These are phyloP conservation scores for Daldinia sp. DNA, from an alignment of 2,329 filamentous ascomycete species.

Conservation along the genomic window DNA sequence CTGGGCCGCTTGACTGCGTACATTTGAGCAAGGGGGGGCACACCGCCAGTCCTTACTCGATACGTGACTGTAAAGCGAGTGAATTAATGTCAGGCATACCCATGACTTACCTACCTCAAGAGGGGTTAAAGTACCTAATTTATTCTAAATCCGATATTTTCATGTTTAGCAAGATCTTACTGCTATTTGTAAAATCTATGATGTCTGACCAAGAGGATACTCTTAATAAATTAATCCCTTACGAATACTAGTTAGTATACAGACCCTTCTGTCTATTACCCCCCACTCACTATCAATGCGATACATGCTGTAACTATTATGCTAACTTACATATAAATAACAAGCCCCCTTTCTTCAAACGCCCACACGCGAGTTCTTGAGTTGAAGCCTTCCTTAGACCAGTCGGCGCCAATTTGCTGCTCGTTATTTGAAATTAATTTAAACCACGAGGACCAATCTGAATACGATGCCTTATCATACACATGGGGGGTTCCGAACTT, in stretches of 20 bases:
- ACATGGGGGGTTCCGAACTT: conserved; percentile 6
- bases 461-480: conserved; percentile 9
- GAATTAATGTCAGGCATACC: too few species aligned
- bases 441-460: background rate
- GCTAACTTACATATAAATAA: background rate
- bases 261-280: background rate
- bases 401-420: background rate
- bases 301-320: background rate
- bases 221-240: background rate
- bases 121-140: too few species aligned
- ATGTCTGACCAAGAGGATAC: background rate
- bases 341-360: background rate
- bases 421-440: background rate
- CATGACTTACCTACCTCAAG: too few species aligned
- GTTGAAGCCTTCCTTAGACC: background rate
- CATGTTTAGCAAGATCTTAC: too few species aligned
- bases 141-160: too few species aligned
- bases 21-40: too few species aligned
- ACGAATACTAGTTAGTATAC: background rate
- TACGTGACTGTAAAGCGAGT: too few species aligned
- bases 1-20: too few species aligned
- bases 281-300: background rate
- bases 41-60: too few species aligned
- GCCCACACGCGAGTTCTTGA: background rate
- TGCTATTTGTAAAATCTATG: too few species aligned